phyloP scores from a whole-genome alignment of 768 basidiomycete genomes.

The Rhodocollybia butyracea region DNA sequence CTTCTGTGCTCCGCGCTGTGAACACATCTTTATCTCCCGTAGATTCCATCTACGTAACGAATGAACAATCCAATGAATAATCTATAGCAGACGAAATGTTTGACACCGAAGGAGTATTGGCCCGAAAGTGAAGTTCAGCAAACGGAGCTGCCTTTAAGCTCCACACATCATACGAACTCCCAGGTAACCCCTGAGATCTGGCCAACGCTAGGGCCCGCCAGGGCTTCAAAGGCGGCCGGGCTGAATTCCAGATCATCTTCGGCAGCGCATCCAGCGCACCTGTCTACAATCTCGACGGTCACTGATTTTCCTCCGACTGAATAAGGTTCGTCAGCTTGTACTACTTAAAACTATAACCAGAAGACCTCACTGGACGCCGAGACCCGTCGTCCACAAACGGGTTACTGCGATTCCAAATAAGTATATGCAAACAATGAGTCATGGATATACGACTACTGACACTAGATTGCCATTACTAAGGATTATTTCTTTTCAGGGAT shows the following conservation, averaged over 20 bases:
- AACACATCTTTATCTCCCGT: too few relatives aligned
- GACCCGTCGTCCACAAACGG: conserved; percentile 43
- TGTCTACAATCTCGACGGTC: background rate
- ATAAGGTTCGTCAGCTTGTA: background rate
- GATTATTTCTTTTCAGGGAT: background rate
- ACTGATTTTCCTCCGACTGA: background rate
- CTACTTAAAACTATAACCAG: too few relatives aligned
- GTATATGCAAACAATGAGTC: background rate
- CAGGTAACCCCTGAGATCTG: too few relatives aligned
- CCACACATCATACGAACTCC: too few relatives aligned
- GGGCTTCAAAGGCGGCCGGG: background rate
- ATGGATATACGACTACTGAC: background rate
- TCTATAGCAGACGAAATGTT: too few relatives aligned
- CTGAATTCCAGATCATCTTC: conserved; percentile 2
- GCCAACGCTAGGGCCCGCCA: background rate
- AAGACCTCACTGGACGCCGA: conserved; percentile 28
- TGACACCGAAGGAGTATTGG: too few relatives aligned
- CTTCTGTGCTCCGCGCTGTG: too few relatives aligned
- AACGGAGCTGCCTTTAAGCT: too few relatives aligned
- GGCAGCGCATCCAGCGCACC: conserved; percentile 1
- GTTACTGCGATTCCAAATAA: conserved; percentile 23
- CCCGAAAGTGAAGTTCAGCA: too few relatives aligned
- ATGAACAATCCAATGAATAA: too few relatives aligned
- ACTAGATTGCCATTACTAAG: background rate
- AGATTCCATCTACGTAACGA: too few relatives aligned